Base-by-base conservation (phyloP, 345 rosid species). In the Cardiospermum halicacabum region DNA sequence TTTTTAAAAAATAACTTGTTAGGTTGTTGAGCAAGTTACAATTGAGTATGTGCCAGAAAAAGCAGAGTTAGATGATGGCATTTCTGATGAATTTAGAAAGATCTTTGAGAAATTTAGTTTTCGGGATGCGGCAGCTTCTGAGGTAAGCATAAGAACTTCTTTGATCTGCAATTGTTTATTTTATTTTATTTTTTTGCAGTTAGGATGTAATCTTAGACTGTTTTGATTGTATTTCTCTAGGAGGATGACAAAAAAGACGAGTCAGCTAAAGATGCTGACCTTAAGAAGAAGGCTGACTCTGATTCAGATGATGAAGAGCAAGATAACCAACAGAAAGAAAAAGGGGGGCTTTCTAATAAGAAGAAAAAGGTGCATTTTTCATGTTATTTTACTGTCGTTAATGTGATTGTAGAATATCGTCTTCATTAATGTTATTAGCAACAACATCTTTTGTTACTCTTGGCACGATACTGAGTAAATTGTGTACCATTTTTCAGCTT, bases 11-110 rank as follows among this genome's bases (percentile, higher is more conserved):
- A 19, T 54, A 16, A 39, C 28, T 12, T 62, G 25, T n/a, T 80
- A 91, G 99, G 74, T 60, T 8, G 31, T 60, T 49, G 96, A 89
- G 72, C 78, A 89, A 70, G 83, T 95, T 57, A 84, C 75, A 45
- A 70, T 95, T 42, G 99, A 95, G 79, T 95, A 95, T 76, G 85
- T 91, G 12, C 96, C 96, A 0, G 99, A 95, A 60, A 82, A 86
- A 69, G 81, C 92, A 4, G 96, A 85, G 75, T 74, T 95, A 62
- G 96, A 80, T 16, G 99, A 83, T 69, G 90, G 86, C 2, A 65
- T 95, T 58, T 81, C 82, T 67, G 96, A 95, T 40, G 99, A 94
- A 42, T 86, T 86, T 73, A 86, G 77, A 69, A 79, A 83, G 75
- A 76, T 89, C 49, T 89, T 91, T 55, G 96, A 95, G 81, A 95